Evolutionary conservation across 2,329 filamentous ascomycete species (phyloP).

Genomic region (Plectosphaerella cucumerina): DNA sequence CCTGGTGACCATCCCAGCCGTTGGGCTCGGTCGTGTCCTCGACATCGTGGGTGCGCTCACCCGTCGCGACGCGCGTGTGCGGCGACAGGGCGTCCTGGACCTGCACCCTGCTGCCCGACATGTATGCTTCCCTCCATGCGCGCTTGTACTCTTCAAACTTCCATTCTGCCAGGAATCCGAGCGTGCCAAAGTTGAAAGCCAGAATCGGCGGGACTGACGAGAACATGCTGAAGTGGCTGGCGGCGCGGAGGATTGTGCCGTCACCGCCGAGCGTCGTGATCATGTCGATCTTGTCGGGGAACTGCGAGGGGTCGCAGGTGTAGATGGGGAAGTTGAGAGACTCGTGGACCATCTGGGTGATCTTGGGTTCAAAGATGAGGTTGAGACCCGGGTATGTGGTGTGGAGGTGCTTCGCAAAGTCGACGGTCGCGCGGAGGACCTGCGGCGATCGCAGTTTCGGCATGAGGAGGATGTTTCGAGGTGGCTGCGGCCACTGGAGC

Average conservation of each 20-base stretch:
- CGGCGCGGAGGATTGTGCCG: slow-evolving; percentile 82
- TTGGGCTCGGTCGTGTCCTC: slow-evolving; percentile 11
- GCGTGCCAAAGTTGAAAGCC: slow-evolving; percentile 93
- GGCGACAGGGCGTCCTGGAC: slow-evolving; percentile 37
- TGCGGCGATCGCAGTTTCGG: slow-evolving; percentile 54
- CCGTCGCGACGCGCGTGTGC: slow-evolving; percentile 31
- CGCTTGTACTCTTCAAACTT: slow-evolving; percentile 90
- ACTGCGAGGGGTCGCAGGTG: slow-evolving; percentile 42
- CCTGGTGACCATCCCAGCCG: slow-evolving; percentile 70
- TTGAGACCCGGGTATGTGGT: slow-evolving; percentile 76
- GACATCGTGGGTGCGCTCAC: slow-evolving; percentile 18
- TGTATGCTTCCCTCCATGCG: slow-evolving; percentile 89
- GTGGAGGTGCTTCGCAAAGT: slow-evolving; percentile 67
- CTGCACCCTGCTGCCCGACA: slow-evolving; percentile 58
- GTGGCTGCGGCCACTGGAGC: slow-evolving; percentile 50
- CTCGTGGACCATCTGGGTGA: slow-evolving; percentile 68
- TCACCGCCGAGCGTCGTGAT: slow-evolving; percentile 90
- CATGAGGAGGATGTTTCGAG: slow-evolving; percentile 53
- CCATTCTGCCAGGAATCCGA: slow-evolving; percentile 96
- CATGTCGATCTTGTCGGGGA: slow-evolving; percentile 80
- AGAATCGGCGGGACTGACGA: slow-evolving; percentile 82
- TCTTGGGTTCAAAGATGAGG: slow-evolving; percentile 75
- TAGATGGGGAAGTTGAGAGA: slow-evolving; percentile 72
- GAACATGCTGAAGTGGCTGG: slow-evolving; percentile 70
- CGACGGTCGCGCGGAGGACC: slow-evolving; percentile 47